These are phyloP conservation scores for Lichina pygmaea DNA, from an alignment of 495 filamentous ascomycete species.

Conservation along the genomic window DNA sequence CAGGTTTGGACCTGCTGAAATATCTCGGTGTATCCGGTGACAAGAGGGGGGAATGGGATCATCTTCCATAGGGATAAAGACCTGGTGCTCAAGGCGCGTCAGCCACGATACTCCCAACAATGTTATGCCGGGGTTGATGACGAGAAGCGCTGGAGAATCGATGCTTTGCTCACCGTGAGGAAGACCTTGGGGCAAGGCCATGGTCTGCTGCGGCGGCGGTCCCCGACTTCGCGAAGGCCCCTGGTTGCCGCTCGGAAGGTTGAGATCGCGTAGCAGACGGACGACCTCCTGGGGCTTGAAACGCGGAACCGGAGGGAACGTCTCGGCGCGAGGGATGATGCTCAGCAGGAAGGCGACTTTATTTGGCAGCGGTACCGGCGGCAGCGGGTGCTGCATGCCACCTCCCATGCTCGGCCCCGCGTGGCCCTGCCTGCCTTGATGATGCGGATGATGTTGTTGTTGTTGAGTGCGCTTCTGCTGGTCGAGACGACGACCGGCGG, in stretches of 20 bases:
- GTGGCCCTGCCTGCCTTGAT: conserved; percentile 1
- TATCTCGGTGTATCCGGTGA: no score
- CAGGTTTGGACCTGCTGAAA: no score
- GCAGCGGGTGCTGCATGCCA: conserved; percentile 8
- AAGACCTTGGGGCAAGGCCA: neutral
- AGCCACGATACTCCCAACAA: no score
- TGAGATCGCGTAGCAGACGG: conserved; percentile 35
- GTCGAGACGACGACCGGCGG: conserved; percentile 55
- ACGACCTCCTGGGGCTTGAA: conserved; percentile 51
- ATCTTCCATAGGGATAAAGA: no score
- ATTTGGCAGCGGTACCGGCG: conserved; percentile 35
- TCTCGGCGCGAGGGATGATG: conserved; percentile 50
- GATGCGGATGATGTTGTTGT: conserved; percentile 3
- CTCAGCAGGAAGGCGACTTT: conserved; percentile 60
- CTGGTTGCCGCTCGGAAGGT: conserved; percentile 25
- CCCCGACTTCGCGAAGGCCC: neutral
- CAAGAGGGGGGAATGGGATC: no score
- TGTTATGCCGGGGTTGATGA: no score
- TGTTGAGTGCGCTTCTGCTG: conserved; percentile 41
- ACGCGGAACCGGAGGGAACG: conserved; percentile 29
- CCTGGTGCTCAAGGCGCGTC: no score
- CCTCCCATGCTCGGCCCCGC: conserved; percentile 2
- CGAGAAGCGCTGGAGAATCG: no score
- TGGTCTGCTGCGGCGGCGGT: neutral
- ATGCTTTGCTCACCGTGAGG: neutral